These are phyloP conservation scores for Lachnellula willkommii DNA, from an alignment of 2,329 filamentous ascomycete species.

Conservation along the genomic window DNA sequence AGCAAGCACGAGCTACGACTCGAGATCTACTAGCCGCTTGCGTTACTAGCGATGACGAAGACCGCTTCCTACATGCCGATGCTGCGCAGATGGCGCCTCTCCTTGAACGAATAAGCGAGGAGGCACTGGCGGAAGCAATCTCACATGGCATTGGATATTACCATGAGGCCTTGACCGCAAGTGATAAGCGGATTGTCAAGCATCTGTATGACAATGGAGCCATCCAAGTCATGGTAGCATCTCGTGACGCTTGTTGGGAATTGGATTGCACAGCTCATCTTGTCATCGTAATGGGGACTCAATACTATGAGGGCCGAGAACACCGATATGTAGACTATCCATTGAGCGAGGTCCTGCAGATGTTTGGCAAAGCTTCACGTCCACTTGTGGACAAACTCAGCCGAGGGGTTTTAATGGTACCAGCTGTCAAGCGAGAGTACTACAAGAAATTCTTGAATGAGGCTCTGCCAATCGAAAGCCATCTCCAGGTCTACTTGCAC, in stretches of 20 bases:
- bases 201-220: constrained; percentile 76
- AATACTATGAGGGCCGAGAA: constrained; percentile 94
- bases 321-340: constrained; percentile 97
- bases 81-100: constrained; percentile 76
- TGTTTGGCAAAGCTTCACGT: constrained; percentile 90
- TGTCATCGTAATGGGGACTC: constrained; percentile 94
- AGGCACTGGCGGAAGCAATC: constrained; percentile 79
- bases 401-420: constrained; percentile 93
- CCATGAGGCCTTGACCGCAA: constrained; percentile 83
- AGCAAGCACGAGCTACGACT: constrained; percentile 84
- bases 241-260: constrained; percentile 94
- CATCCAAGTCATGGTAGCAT: constrained; percentile 66
- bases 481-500: constrained; percentile 84
- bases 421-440: constrained; percentile 89
- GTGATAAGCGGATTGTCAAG: constrained; percentile 89
- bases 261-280: constrained; percentile 82
- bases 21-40: constrained; percentile 84
- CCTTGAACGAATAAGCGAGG: constrained; percentile 77
- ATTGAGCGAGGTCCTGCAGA: constrained; percentile 88
- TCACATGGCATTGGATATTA: constrained; percentile 96
- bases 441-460: constrained; percentile 99
- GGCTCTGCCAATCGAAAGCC: constrained; percentile 90
- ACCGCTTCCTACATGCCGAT: constrained; percentile 85
- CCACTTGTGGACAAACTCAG: constrained; percentile 73
- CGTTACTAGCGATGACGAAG: constrained; percentile 82